Base-by-base conservation (phyloP, 805 yeast species). In the Pachysolen tannophilus region DNA sequence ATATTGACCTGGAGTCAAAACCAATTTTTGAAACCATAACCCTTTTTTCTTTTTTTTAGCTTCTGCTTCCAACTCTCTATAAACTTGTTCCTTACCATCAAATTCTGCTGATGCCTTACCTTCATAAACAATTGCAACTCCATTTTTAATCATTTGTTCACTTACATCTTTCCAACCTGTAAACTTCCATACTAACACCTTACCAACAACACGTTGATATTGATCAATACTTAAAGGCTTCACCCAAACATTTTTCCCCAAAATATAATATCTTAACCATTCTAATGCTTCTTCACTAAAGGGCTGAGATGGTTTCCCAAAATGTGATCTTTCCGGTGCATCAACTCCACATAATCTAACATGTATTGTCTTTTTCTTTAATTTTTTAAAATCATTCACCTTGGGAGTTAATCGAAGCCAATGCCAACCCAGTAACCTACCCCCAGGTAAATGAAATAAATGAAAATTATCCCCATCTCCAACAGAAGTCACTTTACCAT, bases 381-480 rank as follows among this genome's bases (percentile, higher is more conserved):
- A 53, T 59, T 69, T 47, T 37, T 56, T 50, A 28, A 56, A 56
- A 32, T 53, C 54, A 47, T 70, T 69, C 5, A 68, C 56, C 8
- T 60, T 55, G 0, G 97, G 97, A 0, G 75, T 63, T 9, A 55
- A 45, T 23, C 98, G 61, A 17, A 84, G 51, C 95, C 95, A 84
- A 9, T 94, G 88, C 98, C 98, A 92, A 0, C 98, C 98, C 3
- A 81, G 74, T 2, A 78, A 48, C 0, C 67, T 41, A 0, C 98
- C 97, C 3, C 97, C 97, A 0, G 98, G 98, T 0, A 94, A 77
- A 53, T 92, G 98, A 51, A 67, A 92, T 43, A 92, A 74, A 40
- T 88, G 82, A 58, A 92, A 90, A 55, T 90, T 90, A 54, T 92
- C 98, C 11, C 95, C 96, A 55, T 88, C 97, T 0, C 96, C 96